Evolutionary conservation across 2,329 filamentous ascomycete species (phyloP).

Genomic region (Tolypocladium pustulatum): DNA sequence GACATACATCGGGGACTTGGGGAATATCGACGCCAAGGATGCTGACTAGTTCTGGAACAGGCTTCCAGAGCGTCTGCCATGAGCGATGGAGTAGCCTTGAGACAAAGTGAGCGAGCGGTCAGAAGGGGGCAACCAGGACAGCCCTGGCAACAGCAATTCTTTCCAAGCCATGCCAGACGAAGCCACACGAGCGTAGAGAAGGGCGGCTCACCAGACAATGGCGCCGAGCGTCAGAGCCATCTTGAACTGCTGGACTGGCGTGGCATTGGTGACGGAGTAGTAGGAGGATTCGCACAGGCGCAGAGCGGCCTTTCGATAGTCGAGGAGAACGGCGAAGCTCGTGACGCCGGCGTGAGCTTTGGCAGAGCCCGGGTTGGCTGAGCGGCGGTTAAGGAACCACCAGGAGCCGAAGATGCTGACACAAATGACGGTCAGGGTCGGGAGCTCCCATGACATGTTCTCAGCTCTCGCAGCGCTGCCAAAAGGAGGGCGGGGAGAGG

Average conservation of each 20-base stretch:
- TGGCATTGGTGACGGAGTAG: constrained; percentile 30
- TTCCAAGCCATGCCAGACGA: neutral
- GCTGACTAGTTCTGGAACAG: constrained; percentile 80
- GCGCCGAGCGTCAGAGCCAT: constrained; percentile 45
- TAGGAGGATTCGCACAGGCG: constrained; percentile 17
- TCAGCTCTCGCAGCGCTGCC: constrained; percentile 15
- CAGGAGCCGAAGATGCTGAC: constrained; percentile 26
- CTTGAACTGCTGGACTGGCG: constrained; percentile 38
- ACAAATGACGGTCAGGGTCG: constrained; percentile 28
- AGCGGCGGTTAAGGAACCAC: constrained; percentile 23
- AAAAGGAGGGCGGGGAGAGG: neutral
- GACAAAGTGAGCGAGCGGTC: neutral
- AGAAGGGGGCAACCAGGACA: constrained; percentile 1
- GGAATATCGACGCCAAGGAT: constrained; percentile 93
- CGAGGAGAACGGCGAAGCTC: constrained; percentile 21
- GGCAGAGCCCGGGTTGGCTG: constrained; percentile 18
- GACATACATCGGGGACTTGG: constrained; percentile 75
- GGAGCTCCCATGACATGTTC: constrained; percentile 34
- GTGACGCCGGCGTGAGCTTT: constrained; percentile 15
- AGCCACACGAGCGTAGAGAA: neutral
- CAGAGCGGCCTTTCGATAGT: constrained; percentile 18
- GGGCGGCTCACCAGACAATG: constrained; percentile 37
- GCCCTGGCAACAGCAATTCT: neutral
- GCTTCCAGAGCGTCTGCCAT: constrained; percentile 80
- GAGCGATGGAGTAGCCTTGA: constrained; percentile 73